Conservation (phyloP, 352 stramenopile genomes). For the Elongisporangium undulatum region DNA sequence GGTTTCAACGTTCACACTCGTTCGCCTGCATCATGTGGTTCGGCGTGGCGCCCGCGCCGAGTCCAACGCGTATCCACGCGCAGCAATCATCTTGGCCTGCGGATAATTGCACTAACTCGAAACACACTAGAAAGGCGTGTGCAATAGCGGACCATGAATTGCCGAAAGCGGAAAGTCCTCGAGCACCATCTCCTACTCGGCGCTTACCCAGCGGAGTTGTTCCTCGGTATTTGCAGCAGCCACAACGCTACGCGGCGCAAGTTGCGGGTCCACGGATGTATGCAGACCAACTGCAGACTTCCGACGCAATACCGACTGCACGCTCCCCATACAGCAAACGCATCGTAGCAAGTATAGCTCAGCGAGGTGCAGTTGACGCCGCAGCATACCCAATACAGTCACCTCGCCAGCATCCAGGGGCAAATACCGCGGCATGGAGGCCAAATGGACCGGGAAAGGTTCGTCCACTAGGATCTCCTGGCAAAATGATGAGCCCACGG, state of each 20-base stretch:
- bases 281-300: background rate
- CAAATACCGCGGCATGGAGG: background rate
- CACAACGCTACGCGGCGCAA: background rate
- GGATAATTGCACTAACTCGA: slow-evolving; percentile 29
- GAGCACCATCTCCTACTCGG: background rate
- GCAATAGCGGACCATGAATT: background rate
- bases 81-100: slow-evolving; percentile 27
- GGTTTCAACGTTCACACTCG: background rate
- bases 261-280: background rate
- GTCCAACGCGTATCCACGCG: slow-evolving; percentile 31
- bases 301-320: background rate
- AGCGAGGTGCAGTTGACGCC: background rate
- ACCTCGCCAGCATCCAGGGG: background rate
- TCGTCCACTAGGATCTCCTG: background rate
- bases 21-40: slow-evolving; percentile 46
- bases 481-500: background rate
- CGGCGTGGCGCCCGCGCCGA: slow-evolving; percentile 45
- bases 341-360: background rate
- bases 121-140: slow-evolving; percentile 11
- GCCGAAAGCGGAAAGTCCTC: background rate
- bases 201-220: background rate
- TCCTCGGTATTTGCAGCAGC: background rate
- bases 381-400: background rate
- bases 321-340: background rate
- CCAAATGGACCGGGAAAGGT: background rate